Percentiles rank a stretch among this genome's conserved stretches.
Conservation (phyloP, 2,329 filamentous ascomycete genomes). For the Pleochaeta shiraiana region DNA sequence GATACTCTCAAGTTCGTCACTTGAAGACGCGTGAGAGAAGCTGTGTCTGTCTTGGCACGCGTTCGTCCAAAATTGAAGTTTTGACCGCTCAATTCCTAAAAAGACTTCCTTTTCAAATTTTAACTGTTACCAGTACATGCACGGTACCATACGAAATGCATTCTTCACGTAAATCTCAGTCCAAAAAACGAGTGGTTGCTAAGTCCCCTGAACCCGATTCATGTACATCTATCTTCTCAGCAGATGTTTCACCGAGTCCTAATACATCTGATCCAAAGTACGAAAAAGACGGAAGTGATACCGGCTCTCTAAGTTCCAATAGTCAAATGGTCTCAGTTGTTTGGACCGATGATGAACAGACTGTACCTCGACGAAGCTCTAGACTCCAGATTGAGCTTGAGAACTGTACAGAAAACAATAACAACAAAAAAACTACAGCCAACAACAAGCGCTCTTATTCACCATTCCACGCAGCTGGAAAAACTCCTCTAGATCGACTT, state of each 20-base stretch:
- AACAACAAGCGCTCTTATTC: slow-evolving; percentile 48
- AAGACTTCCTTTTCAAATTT: no score
- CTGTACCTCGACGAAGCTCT: slow-evolving; percentile 11
- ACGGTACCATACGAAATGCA: slow-evolving; percentile 11
- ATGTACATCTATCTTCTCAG: slow-evolving; percentile 7
- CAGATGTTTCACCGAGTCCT: slow-evolving; percentile 12
- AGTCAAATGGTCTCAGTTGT: slow-evolving; percentile 14
- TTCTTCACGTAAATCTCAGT: slow-evolving; percentile 10
- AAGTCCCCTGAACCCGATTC: slow-evolving; percentile 7
- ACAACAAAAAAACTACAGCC: slow-evolving; percentile 78
- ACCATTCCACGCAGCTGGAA: slow-evolving; percentile 62
- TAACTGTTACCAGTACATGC: no score
- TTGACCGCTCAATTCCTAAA: no score
- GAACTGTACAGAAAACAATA: slow-evolving; percentile 45
- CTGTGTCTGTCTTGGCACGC: no score
- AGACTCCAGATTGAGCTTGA: slow-evolving; percentile 29
- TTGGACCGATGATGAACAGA: slow-evolving; percentile 15
- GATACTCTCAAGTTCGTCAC: no score
- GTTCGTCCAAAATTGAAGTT: no score
- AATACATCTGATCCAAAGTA: slow-evolving; percentile 12
- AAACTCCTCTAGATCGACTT: slow-evolving; percentile 39
- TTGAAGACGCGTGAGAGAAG: no score
- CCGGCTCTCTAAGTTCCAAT: slow-evolving; percentile 10
- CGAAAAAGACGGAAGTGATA: slow-evolving; percentile 9
- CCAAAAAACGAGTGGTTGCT: slow-evolving; percentile 9